Evolutionary conservation across 768 basidiomycete genomes (phyloP).

Genomic region (Leccinum boreale): DNA sequence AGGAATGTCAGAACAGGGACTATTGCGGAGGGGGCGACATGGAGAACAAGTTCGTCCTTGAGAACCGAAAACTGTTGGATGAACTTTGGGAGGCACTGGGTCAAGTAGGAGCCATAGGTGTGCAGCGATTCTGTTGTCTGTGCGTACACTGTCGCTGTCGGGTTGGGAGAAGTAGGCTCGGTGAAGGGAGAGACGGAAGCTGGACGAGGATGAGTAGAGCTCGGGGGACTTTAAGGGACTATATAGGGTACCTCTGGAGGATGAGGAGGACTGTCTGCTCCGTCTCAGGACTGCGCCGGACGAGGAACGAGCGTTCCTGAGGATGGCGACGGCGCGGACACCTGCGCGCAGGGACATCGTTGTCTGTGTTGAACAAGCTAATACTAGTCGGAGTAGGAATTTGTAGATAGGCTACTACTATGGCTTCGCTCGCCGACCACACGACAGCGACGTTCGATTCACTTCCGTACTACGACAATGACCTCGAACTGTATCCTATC

Average conservation of each 20-base stretch:
- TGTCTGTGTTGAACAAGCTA: background rate
- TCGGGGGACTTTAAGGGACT: background rate
- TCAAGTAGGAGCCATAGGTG: conserved; percentile 89
- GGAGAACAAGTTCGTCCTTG: conserved; percentile 92
- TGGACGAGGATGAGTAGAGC: conserved; percentile 24
- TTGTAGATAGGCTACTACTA: conserved; percentile 18
- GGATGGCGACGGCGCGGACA: conserved; percentile 40
- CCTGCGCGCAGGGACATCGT: conserved; percentile 46
- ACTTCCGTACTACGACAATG: conserved; percentile 93
- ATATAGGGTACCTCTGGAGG: conserved; percentile 43
- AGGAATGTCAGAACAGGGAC: conserved; percentile 88
- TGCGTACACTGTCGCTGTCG: conserved; percentile 66
- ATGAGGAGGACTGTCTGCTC: conserved; percentile 45
- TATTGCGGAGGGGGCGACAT: conserved; percentile 78
- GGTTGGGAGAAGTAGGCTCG: conserved; percentile 89
- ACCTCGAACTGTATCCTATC: conserved; percentile 71
- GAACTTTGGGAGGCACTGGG: conserved; percentile 92
- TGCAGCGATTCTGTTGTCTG: conserved; percentile 78
- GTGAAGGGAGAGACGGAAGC: conserved; percentile 78
- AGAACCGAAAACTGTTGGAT: conserved; percentile 97
- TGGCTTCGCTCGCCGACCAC: conserved; percentile 21
- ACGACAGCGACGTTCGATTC: conserved; percentile 62
- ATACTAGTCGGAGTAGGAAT: conserved; percentile 27
- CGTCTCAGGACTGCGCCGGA: conserved; percentile 32
- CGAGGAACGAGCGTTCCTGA: conserved; percentile 38